These are phyloP conservation scores for Penicillium mononematosum DNA, from an alignment of 495 filamentous ascomycete species.

Conservation along the genomic window DNA sequence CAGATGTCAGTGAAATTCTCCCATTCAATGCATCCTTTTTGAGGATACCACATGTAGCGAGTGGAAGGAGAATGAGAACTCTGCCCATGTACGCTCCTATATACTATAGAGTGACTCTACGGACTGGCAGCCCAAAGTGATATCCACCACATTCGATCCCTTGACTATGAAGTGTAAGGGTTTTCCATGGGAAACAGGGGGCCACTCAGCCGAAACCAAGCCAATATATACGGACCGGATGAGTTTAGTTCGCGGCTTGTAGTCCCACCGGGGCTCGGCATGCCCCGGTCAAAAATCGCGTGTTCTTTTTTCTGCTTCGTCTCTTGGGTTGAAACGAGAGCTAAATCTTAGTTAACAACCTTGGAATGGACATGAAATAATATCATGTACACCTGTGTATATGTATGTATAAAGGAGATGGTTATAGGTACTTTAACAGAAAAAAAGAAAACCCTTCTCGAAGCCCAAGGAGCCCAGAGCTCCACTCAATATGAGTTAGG, in stretches of 20 bases:
- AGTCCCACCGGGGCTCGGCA: conserved; percentile 25
- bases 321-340: not conserved
- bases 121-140: no score
- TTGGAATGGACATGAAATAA: not conserved
- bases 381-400: not conserved
- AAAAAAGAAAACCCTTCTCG: conserved; percentile 11
- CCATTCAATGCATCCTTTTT: not conserved
- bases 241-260: conserved; percentile 18
- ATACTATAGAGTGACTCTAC: no score
- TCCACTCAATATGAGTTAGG: conserved; percentile 14
- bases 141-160: no score
- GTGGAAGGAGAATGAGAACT: no score
- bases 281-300: conserved; percentile 17
- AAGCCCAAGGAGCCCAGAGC: conserved; percentile 2
- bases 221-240: not conserved
- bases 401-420: no score
- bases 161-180: not conserved
- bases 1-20: not conserved
- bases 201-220: not conserved
- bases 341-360: not conserved
- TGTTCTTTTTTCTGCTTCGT: conserved; percentile 16
- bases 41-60: not conserved
- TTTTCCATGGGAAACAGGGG: not conserved
- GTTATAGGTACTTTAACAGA: not conserved
- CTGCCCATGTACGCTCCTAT: no score